Conservation (phyloP, 768 basidiomycete species). For the Multifurca ochricompacta region DNA sequence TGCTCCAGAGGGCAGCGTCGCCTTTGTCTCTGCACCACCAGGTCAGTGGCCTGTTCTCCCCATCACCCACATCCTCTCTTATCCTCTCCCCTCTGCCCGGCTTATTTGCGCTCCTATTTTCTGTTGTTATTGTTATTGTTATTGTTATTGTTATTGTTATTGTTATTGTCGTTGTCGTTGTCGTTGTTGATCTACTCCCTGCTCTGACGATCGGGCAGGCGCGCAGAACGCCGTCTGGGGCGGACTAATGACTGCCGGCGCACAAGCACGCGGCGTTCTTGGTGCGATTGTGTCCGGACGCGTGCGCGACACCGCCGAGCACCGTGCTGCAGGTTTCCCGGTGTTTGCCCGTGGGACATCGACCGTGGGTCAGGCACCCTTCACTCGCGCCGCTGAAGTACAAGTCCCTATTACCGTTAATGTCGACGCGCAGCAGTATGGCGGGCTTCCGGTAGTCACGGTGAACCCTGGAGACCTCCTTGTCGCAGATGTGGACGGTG, state of each 20-base stretch:
- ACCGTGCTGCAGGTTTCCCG: slow-evolving; percentile 59
- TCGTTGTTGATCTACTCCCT: too few relatives aligned
- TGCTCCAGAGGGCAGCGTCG: slow-evolving; percentile 51
- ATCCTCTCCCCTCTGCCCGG: background rate
- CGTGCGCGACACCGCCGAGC: slow-evolving; percentile 79
- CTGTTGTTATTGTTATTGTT: too few relatives aligned
- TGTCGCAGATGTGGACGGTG: slow-evolving; percentile 83
- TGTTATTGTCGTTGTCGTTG: too few relatives aligned
- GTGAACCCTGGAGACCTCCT: slow-evolving; percentile 76
- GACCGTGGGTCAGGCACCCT: slow-evolving; percentile 79
- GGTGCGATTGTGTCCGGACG: slow-evolving; percentile 82
- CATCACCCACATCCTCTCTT: background rate
- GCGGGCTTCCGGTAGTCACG: slow-evolving; percentile 43
- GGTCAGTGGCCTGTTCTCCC: slow-evolving; percentile 37
- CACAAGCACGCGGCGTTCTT: slow-evolving; percentile 55
- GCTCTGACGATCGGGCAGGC: slow-evolving; percentile 33
- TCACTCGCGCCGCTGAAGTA: slow-evolving; percentile 71
- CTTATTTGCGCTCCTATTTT: background rate
- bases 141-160: too few relatives aligned
- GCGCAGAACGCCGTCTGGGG: slow-evolving; percentile 86
- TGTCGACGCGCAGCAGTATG: slow-evolving; percentile 26
- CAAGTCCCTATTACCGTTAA: slow-evolving; percentile 55
- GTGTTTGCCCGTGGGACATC: slow-evolving; percentile 79
- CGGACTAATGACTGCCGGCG: slow-evolving; percentile 85
- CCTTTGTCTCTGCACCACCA: slow-evolving; percentile 69